Base-by-base conservation (phyloP, 805 yeast species). In the Candida orba region DNA sequence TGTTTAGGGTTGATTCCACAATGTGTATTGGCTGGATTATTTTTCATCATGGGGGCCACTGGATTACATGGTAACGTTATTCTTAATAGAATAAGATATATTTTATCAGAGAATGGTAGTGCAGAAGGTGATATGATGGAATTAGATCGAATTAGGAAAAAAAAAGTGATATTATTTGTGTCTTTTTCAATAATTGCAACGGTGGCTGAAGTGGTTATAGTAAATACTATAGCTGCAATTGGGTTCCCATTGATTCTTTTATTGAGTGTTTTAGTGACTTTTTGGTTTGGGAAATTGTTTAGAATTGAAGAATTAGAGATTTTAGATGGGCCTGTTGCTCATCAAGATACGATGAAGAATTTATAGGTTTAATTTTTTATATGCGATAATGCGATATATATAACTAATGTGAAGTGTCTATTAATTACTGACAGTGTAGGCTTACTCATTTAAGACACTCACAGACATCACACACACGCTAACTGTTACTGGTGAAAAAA, bases 161-260 rank as follows among this genome's bases (percentile, higher is more conserved):
- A 53, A 51, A 62, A 62, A 50, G 66, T 87, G 17, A 60, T 73
- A 30, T 45, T 78, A 1, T 91, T 81, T 54, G 61, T 84, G 1
- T 41, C 59, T 1, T 64, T 87, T 17, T 80, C 86, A 46, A 59
- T 84, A 4, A 52, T 79, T 18, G 93, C 93, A 1, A 82, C 82
- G 41, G 83, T 75, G 2, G 84, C 78, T 0, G 98, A 95, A 58
- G 83, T 88, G 51, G 93, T 80, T 0, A 88, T 91, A 29, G 84
- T 95, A 0, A 76, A 81, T 57, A 87, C 96, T 0, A 78, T 72
- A 47, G 98, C 93, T 0, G 97, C 98, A 0, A 87, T 91, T 29
- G 98, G 95, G 3, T 91, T 93, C 57, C 98, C 99, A 0, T 83
- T 88, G 3, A 86, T 93, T 0, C 65, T 91, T 40, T 63, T 91